Evolutionary conservation across 352 stramenopile species (phyloP), one percentile per base, ranked within the genome.

Genomic region (Aphanomyces astaci): DNA sequence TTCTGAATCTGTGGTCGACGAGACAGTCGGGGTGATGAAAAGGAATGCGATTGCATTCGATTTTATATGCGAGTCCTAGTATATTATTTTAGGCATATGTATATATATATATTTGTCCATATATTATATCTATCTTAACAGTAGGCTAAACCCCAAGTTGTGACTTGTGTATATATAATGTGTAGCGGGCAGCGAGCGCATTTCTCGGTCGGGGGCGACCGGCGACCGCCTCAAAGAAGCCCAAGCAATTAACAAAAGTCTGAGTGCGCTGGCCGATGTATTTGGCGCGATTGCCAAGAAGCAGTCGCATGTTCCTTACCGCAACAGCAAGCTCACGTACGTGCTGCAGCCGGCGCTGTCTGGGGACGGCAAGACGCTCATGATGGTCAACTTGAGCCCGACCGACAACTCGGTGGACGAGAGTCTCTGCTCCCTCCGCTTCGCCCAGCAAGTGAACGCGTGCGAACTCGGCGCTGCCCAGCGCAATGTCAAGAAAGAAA

Each of bases 311-410:
- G 81, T 98, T 28, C 97, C 97, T 49, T 99, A 98, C 82, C 83
- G 98, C 54, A 99, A 99, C 78, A 98, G 88, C 40, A 99, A 99
- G 76, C 82, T 99, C 24, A 99, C 97, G 25, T 99, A 99, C 75
- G 87, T 99, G 40, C 84, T 99, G 24, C 96, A 99, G 81, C 96
- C 98, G 55, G 97, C 95, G 68, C 87, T 99, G 4, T 98, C 94
- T 68, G 97, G 97, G 10, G 96, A 99, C 79, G 96, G 97, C 45
- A 99, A 99, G 82, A 98, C 96, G 69, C 82, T 99, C 43, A 99
- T 99, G 97, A 98, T 99, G 86, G 97, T 99, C 45, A 99, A 99
- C 75, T 76, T 99, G 28, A 98, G 93, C 72, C 97, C 98, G 2
- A 99, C 96, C 22, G 83, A 90, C 30, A 79, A 86, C 49, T 98